Conservation (phyloP, 441 rosid genomes). For the Iberis amara region DNA sequence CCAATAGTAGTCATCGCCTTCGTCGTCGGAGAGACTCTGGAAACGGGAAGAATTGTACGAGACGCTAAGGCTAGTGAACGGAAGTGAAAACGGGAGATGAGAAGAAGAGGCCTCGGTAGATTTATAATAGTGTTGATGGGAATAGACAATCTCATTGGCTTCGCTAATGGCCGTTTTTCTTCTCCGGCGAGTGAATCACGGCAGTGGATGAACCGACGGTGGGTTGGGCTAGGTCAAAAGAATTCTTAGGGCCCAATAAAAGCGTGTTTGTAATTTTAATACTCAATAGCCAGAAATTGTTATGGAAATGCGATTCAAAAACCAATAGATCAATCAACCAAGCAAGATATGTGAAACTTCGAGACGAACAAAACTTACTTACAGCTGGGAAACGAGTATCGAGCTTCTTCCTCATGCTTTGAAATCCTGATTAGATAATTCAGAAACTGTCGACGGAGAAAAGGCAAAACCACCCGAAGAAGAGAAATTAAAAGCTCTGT, state of each 20-base stretch:
- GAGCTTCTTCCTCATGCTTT: constrained; percentile 35
- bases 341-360: constrained; percentile 1
- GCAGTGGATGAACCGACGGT: too few relatives aligned
- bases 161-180: too few relatives aligned
- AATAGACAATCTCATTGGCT: constrained; percentile 16
- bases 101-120: constrained; percentile 33
- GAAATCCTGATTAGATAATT: constrained; percentile 5
- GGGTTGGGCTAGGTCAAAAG: too few relatives aligned
- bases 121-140: constrained; percentile 33
- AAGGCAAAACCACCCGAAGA: constrained; percentile 9
- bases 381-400: constrained; percentile 40
- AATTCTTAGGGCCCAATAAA: too few relatives aligned
- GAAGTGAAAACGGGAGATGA: too few relatives aligned
- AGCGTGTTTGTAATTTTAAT: too few relatives aligned
- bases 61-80: too few relatives aligned
- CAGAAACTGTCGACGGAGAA: constrained; percentile 10
- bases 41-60: constrained; percentile 7
- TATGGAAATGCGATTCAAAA: too few relatives aligned
- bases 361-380: constrained; percentile 26
- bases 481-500: background rate
- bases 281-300: too few relatives aligned
- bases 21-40: constrained; percentile 20
- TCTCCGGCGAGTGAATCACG: too few relatives aligned
- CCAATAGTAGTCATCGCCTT: constrained; percentile 21
- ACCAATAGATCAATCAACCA: too few relatives aligned